A percentile compares a stretch with the other conserved stretches of the same genome.
phyloP scores from a whole-genome alignment of 2,329 filamentous ascomycete genomes.

The Tolypocladium guangdongense region DNA sequence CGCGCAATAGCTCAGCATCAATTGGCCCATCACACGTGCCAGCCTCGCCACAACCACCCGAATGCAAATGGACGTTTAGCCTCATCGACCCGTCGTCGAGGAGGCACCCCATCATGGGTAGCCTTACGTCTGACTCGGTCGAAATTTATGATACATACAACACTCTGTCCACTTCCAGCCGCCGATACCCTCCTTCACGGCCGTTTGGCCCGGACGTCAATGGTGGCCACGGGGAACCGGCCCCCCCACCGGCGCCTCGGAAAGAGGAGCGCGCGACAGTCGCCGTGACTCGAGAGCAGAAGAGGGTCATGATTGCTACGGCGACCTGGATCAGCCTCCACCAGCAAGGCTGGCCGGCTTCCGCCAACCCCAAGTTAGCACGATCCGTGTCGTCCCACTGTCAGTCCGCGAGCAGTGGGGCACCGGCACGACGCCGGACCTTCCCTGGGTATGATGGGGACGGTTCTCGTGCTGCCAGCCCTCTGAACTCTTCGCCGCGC shows the following conservation, averaged over 20 bases:
- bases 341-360: slow-evolving; percentile 23
- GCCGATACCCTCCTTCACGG: slow-evolving; percentile 35
- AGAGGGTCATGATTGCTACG: slow-evolving; percentile 25
- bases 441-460: slow-evolving; percentile 4
- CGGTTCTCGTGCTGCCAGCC: slow-evolving; percentile 3
- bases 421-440: slow-evolving; percentile 5
- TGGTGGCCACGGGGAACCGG: slow-evolving; percentile 9
- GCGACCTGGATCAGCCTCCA: slow-evolving; percentile 26
- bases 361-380: slow-evolving; percentile 17
- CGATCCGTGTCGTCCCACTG: slow-evolving; percentile 12
- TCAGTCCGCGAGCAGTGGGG: slow-evolving; percentile 8
- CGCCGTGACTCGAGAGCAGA: slow-evolving; percentile 20
- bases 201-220: slow-evolving; percentile 15
- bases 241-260: slow-evolving; percentile 7
- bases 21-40: slow-evolving; percentile 8
- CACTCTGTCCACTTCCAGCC: slow-evolving; percentile 38
- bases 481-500: not conserved
- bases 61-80: slow-evolving; percentile 63
- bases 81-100: slow-evolving; percentile 58
- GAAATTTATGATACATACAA: slow-evolving; percentile 61
- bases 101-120: slow-evolving; percentile 65
- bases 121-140: slow-evolving; percentile 50
- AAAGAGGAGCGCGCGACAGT: slow-evolving; percentile 18
- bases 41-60: slow-evolving; percentile 18
- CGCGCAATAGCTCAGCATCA: slow-evolving; percentile 8